A percentile compares a stretch with the other conserved stretches of the same genome.
Conservation (phyloP, 1,284 basidiomycete genomes). For the Naganishia albida region DNA sequence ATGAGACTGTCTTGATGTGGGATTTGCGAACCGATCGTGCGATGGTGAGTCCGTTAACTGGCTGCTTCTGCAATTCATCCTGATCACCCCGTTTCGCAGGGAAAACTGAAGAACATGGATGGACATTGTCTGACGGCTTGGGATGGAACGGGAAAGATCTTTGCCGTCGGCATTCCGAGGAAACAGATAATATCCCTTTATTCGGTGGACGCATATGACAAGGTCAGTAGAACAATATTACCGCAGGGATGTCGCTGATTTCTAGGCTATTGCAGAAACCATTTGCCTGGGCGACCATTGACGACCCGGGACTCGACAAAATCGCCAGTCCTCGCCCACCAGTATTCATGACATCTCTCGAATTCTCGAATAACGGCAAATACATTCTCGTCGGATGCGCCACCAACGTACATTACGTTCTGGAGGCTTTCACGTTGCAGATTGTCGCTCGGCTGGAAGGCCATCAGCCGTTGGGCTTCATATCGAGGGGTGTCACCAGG, state of each 20-base stretch:
- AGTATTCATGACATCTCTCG: slow-evolving; percentile 85
- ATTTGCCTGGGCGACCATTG: slow-evolving; percentile 73
- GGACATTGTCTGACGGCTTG: slow-evolving; percentile 81
- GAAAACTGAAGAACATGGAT: slow-evolving; percentile 57
- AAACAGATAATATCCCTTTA: slow-evolving; percentile 80
- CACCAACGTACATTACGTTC: slow-evolving; percentile 85
- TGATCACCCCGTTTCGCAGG: slow-evolving; percentile 58
- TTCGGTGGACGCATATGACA: slow-evolving; percentile 84
- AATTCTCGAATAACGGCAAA: slow-evolving; percentile 87
- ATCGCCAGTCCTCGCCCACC: slow-evolving; percentile 80
- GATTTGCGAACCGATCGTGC: slow-evolving; percentile 80
- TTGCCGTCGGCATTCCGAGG: slow-evolving; percentile 86
- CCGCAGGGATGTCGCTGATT: not conserved
- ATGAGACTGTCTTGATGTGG: slow-evolving; percentile 96
- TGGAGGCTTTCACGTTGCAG: slow-evolving; percentile 83
- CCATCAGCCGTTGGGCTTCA: slow-evolving; percentile 72
- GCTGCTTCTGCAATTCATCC: slow-evolving; percentile 59
- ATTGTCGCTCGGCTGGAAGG: slow-evolving; percentile 81
- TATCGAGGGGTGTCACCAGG: slow-evolving; percentile 59
- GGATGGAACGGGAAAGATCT: slow-evolving; percentile 84
- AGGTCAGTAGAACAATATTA: slow-evolving; percentile 52
- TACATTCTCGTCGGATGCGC: slow-evolving; percentile 90
- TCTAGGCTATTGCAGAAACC: slow-evolving; percentile 60
- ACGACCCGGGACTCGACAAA: slow-evolving; percentile 71
- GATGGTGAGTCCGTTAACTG: slow-evolving; percentile 55